phyloP scores from a whole-genome alignment of 805 yeast species.

The Yarrowia deformans region DNA sequence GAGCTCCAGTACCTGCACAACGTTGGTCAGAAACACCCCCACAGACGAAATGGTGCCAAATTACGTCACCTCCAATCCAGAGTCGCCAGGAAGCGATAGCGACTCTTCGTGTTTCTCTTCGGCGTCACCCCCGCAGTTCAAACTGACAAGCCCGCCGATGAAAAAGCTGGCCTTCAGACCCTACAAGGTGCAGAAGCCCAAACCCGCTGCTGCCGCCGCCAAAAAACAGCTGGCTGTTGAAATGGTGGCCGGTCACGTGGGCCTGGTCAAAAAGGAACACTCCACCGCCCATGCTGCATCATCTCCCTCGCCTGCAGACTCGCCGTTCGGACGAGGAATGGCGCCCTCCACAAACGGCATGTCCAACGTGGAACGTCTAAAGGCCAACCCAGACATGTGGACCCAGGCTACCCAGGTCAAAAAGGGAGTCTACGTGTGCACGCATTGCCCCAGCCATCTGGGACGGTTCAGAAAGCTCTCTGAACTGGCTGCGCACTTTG shows the following conservation, averaged over 20 bases:
- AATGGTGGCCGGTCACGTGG: background rate
- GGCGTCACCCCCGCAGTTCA: background rate
- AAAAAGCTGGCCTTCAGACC: background rate
- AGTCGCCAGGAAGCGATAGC: slow-evolving; percentile 1
- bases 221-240: slow-evolving; percentile 10
- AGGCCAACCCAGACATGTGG: slow-evolving; percentile 36
- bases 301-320: background rate
- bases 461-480: slow-evolving; percentile 21
- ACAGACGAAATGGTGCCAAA: no score
- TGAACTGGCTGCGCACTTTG: slow-evolving; percentile 34
- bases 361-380: slow-evolving; percentile 21
- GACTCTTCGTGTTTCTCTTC: background rate
- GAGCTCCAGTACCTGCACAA: background rate
- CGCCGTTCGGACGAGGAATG: slow-evolving; percentile 32
- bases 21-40: no score
- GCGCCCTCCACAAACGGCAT: background rate
- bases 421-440: slow-evolving; percentile 38
- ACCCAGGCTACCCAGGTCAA: slow-evolving; percentile 28
- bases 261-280: background rate
- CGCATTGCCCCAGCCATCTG: slow-evolving; percentile 21
- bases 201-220: background rate
- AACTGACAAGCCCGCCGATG: background rate
- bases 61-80: no score
- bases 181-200: background rate
- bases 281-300: background rate